These are phyloP conservation scores for Phytophthora capsici DNA, from an alignment of 352 stramenopile genomes.

Conservation along the genomic window DNA sequence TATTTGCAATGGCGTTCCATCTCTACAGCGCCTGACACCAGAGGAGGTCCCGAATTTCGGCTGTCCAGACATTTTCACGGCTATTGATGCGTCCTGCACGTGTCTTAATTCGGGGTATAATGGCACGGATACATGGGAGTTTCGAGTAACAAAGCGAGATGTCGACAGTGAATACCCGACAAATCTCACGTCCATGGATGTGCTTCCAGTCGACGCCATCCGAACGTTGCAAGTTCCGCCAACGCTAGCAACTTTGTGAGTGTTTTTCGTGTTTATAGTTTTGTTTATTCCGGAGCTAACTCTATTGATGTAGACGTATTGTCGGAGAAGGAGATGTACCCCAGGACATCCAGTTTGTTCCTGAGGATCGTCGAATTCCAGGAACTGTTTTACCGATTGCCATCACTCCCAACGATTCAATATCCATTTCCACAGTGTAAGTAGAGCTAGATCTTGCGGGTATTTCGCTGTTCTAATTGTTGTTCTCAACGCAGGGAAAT, in stretches of 20 bases:
- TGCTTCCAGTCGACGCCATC: conserved; percentile 37
- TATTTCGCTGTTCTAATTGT: background rate
- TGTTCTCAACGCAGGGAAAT: conserved; percentile 27
- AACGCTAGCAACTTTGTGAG: conserved; percentile 39
- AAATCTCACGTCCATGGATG: conserved; percentile 12
- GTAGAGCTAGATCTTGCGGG: background rate
- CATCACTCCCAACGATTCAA: conserved; percentile 3
- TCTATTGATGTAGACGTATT: conserved; percentile 23
- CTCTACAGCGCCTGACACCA: conserved; percentile 29
- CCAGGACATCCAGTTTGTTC: conserved; percentile 36
- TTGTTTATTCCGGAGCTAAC: background rate
- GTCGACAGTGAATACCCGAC: conserved; percentile 23
- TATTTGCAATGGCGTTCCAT: conserved; percentile 38
- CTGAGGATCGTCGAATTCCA: conserved; percentile 31
- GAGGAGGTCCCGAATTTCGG: conserved; percentile 32
- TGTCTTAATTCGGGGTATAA: conserved; percentile 30
- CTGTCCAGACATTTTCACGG: conserved; percentile 43
- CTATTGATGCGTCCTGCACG: conserved; percentile 36
- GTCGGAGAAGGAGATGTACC: conserved; percentile 25
- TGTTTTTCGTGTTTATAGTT: background rate
- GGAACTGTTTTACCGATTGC: conserved; percentile 35
- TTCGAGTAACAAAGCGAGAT: conserved; percentile 19
- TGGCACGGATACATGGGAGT: conserved; percentile 32
- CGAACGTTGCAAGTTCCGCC: conserved; percentile 34
- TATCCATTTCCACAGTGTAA: conserved; percentile 39